A percentile compares a stretch with the other conserved stretches of the same genome.
Conservation (phyloP, 495 filamentous ascomycete genomes). For the Beverwykella pulmonaria region DNA sequence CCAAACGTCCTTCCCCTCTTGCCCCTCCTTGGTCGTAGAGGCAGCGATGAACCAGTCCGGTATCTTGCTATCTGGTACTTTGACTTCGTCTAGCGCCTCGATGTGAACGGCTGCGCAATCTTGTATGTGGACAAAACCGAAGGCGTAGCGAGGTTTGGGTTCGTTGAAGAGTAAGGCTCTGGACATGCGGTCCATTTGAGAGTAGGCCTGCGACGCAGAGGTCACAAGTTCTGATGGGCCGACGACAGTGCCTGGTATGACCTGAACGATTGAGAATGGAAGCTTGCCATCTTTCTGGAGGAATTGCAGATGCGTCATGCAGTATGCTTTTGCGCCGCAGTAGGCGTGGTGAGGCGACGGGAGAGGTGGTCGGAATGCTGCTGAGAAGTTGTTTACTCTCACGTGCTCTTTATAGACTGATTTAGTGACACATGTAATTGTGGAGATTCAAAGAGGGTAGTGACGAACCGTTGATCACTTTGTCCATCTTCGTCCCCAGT, state of each 20-base stretch:
- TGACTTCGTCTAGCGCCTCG: constrained; percentile 17
- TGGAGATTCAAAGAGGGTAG: no score
- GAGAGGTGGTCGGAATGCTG: constrained; percentile 26
- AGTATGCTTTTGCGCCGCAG: constrained; percentile 29
- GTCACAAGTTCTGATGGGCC: constrained; percentile 22
- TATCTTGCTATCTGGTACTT: background rate
- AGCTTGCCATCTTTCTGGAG: background rate
- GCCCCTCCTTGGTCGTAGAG: constrained; percentile 3
- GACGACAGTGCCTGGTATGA: constrained; percentile 32
- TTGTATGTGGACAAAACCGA: constrained; percentile 28
- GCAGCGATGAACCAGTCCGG: constrained; percentile 29
- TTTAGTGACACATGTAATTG: background rate
- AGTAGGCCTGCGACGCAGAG: background rate
- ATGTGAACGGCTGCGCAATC: constrained; percentile 28
- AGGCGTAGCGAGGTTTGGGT: constrained; percentile 12
- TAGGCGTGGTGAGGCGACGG: constrained; percentile 28
- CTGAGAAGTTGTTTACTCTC: background rate
- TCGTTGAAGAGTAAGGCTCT: constrained; percentile 22
- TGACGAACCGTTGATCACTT: constrained; percentile 27
- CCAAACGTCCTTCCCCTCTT: constrained; percentile 15
- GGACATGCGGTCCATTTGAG: constrained; percentile 24
- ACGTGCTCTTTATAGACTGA: no score
- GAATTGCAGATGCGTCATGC: constrained; percentile 23
- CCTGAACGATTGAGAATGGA: constrained; percentile 29
- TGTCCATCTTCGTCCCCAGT: constrained; percentile 24